Base-by-base conservation (phyloP, 805 yeast species). In the Saccharomycopsis sp. region DNA sequence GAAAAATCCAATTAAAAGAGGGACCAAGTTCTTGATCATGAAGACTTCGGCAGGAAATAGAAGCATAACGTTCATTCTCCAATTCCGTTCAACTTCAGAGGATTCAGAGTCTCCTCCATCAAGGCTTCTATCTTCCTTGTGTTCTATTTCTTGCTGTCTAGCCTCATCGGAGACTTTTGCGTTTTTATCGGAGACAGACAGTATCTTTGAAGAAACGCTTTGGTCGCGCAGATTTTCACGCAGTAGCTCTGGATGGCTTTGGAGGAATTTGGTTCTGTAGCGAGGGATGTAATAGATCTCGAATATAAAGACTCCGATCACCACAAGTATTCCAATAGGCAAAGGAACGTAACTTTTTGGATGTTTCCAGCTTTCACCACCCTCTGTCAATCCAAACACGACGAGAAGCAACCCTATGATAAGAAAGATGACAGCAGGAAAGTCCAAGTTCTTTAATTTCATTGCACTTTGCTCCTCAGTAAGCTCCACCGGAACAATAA, bases 311-410 rank as follows among this genome's bases (percentile, higher is more conserved):
- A 34, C 40, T 71, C 53, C 76, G 77, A 60, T 75, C 71, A 58
- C 86, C 85, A 65, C 82, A 71, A 86, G 80, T 66, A 83, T 80
- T 1, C 87, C 84, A 44, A 83, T 70, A 3, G 87, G 78, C 51
- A 76, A 79, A 66, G 81, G 83, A 23, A 81, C 80, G 65, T 48
- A 48, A 20, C 29, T 20, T n/a, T 48, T 48, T 48, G 51, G 51
- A n/a, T 21, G 24, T 14, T 48, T 48, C 51, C 51, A 48, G 24
- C 29, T 20, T 48, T 48, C 29, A 48, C 51, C 51, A 48, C 29
- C 51, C 21, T 48, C 51, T 5, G 51, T 48, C n/a, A 48, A 48
- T 9, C 51, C 51, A 48, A 16, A 44, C 18, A 44, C 48, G 16
- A 44, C 16, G 16, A 67, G 60, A 69, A 69, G 53, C 72, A 78